Conservation (phyloP, 345 rosid genomes). For the Chamaenerion angustifolium region DNA sequence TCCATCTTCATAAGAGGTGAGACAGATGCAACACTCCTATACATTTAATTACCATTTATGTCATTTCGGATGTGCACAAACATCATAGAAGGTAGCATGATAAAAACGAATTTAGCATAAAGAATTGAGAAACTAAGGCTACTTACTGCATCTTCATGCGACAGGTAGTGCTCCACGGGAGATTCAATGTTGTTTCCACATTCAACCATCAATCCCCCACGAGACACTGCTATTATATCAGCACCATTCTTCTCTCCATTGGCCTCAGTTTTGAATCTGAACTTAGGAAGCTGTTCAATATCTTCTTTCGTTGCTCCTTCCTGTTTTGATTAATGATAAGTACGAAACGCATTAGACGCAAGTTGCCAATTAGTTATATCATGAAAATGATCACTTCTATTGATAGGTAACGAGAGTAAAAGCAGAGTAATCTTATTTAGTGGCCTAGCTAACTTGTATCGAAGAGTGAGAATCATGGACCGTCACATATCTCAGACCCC, state of each 20-base stretch:
- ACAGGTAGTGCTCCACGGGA: slow-evolving; percentile 41
- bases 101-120: no score
- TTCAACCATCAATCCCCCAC: slow-evolving; percentile 76
- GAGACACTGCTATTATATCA: slow-evolving; percentile 28
- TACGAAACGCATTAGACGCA: no score
- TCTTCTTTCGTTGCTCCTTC: slow-evolving; percentile 95
- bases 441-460: no score
- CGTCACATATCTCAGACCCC: no score
- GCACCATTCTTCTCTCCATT: slow-evolving; percentile 28
- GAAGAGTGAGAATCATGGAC: no score
- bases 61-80: no score
- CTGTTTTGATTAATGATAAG: slow-evolving; percentile 17
- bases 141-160: slow-evolving; percentile 73
- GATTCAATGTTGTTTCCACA: slow-evolving; percentile 47
- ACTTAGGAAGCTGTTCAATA: slow-evolving; percentile 65
- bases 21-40: slow-evolving; percentile 73
- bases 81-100: no score
- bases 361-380: no score
- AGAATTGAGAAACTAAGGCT: not conserved
- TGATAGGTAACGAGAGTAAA: no score
- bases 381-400: no score
- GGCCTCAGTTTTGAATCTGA: slow-evolving; percentile 38
- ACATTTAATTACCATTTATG: not conserved
- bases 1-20: slow-evolving; percentile 44
- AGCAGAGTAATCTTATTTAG: no score